Evolutionary conservation across 495 filamentous ascomycete genomes (phyloP).

Genomic region (Penicillium simplicissimum): DNA sequence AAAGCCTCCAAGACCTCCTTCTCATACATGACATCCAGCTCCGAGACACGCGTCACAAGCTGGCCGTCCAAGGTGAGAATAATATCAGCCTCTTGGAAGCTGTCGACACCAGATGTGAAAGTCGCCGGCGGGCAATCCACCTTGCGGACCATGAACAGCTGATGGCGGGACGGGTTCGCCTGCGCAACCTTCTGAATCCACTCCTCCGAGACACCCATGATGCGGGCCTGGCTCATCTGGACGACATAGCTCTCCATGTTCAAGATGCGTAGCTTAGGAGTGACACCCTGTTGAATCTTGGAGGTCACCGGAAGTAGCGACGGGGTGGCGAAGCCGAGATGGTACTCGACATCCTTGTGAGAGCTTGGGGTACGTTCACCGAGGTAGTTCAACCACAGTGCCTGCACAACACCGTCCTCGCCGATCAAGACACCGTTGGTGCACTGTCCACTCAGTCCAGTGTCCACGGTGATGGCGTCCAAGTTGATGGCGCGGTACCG

Average conservation of each 20-base stretch:
- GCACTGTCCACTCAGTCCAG: conserved; percentile 83
- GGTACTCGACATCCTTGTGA: conserved; percentile 93
- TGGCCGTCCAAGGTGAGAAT: conserved; percentile 89
- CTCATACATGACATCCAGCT: conserved; percentile 96
- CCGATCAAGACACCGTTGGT: conserved; percentile 91
- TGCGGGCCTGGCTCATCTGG: conserved; percentile 95
- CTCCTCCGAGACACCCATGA: conserved; percentile 95
- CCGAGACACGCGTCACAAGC: conserved; percentile 87
- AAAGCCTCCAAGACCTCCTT: conserved; percentile 79
- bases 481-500: conserved; percentile 94
- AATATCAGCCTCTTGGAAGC: conserved; percentile 85
- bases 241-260: conserved; percentile 93
- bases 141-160: conserved; percentile 98
- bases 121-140: conserved; percentile 67
- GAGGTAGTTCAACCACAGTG: conserved; percentile 94
- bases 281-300: conserved; percentile 76
- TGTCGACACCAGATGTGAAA: conserved; percentile 35
- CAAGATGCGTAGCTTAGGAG: conserved; percentile 82
- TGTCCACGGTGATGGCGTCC: conserved; percentile 97
- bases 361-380: conserved; percentile 79
- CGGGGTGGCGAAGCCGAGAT: conserved; percentile 88
- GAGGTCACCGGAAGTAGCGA: conserved; percentile 80
- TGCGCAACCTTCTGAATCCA: conserved; percentile 89
- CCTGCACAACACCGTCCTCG: conserved; percentile 88
- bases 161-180: conserved; percentile 87